Evolutionary conservation across 805 yeast genomes (phyloP).

Genomic region (Pichia membranifaciens): DNA sequence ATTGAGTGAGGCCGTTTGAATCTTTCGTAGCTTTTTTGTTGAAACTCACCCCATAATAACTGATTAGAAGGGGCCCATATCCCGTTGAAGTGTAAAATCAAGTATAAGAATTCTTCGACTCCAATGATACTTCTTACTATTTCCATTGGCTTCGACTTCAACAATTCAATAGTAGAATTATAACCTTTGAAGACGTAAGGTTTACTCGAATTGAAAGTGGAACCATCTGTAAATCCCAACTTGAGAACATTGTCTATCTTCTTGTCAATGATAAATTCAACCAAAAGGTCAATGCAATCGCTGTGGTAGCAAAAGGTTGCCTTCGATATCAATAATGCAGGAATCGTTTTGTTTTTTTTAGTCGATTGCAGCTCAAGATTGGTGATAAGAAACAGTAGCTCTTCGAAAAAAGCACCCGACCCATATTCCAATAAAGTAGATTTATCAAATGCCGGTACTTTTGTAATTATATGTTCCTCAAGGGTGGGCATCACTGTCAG

Average conservation of each 20-base stretch:
- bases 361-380: not conserved
- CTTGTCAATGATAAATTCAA: constrained; percentile 28
- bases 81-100: constrained; percentile 36
- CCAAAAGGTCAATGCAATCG: constrained; percentile 38
- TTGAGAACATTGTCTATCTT: constrained; percentile 35
- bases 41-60: constrained; percentile 23
- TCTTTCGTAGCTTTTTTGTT: constrained; percentile 1
- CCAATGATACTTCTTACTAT: constrained; percentile 37
- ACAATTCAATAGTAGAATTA: constrained; percentile 34
- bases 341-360: not conserved
- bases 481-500: constrained; percentile 1
- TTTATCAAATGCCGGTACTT: not conserved
- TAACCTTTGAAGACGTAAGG: constrained; percentile 9
- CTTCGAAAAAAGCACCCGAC: constrained; percentile 7
- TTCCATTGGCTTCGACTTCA: constrained; percentile 44
- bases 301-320: constrained; percentile 19
- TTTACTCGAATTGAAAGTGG: constrained; percentile 20
- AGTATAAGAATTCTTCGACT: constrained; percentile 30
- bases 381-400: not conserved
- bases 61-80: constrained; percentile 16
- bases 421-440: not conserved
- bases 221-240: constrained; percentile 38
- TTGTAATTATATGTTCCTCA: not conserved
- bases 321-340: constrained; percentile 8
- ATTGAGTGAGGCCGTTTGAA: not conserved